These are phyloP conservation scores for Trebouxia gelatinosa DNA, from an alignment of 163 green algal genomes.

Conservation along the genomic window DNA sequence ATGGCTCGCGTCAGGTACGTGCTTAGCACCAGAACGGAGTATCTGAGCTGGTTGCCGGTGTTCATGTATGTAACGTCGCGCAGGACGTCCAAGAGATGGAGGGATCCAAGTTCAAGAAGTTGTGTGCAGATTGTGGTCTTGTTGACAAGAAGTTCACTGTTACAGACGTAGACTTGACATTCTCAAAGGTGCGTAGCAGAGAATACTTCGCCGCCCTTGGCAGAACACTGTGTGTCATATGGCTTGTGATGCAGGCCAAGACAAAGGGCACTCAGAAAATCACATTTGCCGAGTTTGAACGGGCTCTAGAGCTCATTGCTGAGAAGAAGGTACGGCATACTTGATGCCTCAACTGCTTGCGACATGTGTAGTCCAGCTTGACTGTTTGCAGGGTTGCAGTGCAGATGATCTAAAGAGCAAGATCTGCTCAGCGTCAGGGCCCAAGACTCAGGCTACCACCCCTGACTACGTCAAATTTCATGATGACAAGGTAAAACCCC, in stretches of 20 bases:
- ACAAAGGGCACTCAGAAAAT: conserved; percentile 44
- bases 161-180: conserved; percentile 55
- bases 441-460: conserved; percentile 20
- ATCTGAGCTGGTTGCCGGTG: not conserved
- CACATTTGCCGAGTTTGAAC: conserved; percentile 39
- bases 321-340: conserved; percentile 27
- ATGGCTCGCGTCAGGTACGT: too few species aligned
- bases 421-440: conserved; percentile 5
- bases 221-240: not conserved
- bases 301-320: conserved; percentile 25
- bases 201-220: not conserved
- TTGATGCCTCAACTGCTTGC: not conserved
- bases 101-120: conserved; percentile 45
- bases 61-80: not conserved
- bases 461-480: conserved; percentile 32
- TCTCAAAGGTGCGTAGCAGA: conserved; percentile 35
- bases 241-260: conserved; percentile 38
- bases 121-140: conserved; percentile 50
- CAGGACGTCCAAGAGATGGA: conserved; percentile 24
- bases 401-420: conserved; percentile 29
- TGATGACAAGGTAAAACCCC: conserved; percentile 25
- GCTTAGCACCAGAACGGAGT: too few species aligned
- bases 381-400: conserved; percentile 20
- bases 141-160: conserved; percentile 42
- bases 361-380: not conserved